phyloP scores from a whole-genome alignment of 2,329 filamentous ascomycete genomes.

The Penicillium sp. region DNA sequence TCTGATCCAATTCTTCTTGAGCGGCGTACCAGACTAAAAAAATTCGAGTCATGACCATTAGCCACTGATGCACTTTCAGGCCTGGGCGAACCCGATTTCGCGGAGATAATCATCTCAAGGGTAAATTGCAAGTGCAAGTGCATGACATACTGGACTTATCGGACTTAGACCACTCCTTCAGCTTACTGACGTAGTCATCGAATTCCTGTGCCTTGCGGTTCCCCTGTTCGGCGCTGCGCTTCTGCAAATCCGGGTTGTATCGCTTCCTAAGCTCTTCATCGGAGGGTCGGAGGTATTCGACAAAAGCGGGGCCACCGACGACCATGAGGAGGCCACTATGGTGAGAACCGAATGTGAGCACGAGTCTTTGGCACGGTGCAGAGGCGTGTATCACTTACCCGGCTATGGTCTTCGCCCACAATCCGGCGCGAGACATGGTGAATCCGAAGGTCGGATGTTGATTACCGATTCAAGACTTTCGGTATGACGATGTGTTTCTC shows the following conservation, averaged over 20 bases:
- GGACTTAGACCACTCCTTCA: constrained; percentile 88
- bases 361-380: constrained; percentile 9
- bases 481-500: neutral
- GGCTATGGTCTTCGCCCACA: constrained; percentile 67
- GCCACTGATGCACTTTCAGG: neutral
- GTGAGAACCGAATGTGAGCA: constrained; percentile 4
- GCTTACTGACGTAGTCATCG: constrained; percentile 75
- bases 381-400: constrained; percentile 54
- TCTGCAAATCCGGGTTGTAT: constrained; percentile 94
- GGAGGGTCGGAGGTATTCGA: constrained; percentile 69
- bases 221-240: constrained; percentile 76
- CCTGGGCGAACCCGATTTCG: neutral
- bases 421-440: constrained; percentile 46
- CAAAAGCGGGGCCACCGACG: constrained; percentile 81
- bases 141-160: constrained; percentile 76
- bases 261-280: constrained; percentile 87
- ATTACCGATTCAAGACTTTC: neutral
- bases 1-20: constrained; percentile 37
- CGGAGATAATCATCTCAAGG: neutral
- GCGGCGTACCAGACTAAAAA: constrained; percentile 42
- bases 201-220: constrained; percentile 79
- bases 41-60: constrained; percentile 6
- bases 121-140: too few species aligned
- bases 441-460: neutral
- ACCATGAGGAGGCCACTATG: constrained; percentile 68